Base-by-base conservation (phyloP, 2,329 filamentous ascomycete species). In the Hortaea werneckii region DNA sequence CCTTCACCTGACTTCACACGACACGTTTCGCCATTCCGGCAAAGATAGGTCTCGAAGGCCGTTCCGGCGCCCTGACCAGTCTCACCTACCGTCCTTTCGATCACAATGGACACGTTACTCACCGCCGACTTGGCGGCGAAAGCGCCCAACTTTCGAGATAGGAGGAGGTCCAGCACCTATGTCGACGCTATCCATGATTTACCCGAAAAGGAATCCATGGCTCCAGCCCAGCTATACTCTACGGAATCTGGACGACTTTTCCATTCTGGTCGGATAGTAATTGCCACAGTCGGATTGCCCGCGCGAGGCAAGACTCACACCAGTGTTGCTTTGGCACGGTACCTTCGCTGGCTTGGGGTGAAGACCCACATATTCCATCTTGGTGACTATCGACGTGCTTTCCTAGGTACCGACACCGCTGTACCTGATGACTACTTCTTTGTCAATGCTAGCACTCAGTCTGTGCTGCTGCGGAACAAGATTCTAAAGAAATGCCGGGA, bases 401-500 rank as follows among this genome's bases (percentile, higher is more conserved):
- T 90, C 11, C 80, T 96, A 52, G 88, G 87, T 12, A 79, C 82
- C 37, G 87, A 82, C 10, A 83, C 83, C 46, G 80, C 89, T 47
- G 85, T 98, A 11, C 94, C 92, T 1, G 87, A 95, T 52, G 92
- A 98, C 64, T 98, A 98, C 67, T 98, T 98, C 71, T 95, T 90
- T 64, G 84, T 94, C 27, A 89, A 96, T 62, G 90, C 94, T 28
- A 92, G 88, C 27, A 87, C 90, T 4, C 79, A 85, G 9, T 94
- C 92, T 1, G 85, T 96, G n/a, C 80, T 96, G 54, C 72, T 98
- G 42, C 82, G 92, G 30, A 92, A 96, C 66, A 95, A 95, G 72
- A 98, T 98, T 44, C 74, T 98, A 13, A 95, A 95, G 69, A 94
- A 94, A 64, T 98, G 92, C 57, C 82, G 92, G 48, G 89, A 96